These are phyloP conservation scores for Coriaria nepalensis DNA, from an alignment of 306 rosid genomes.

Conservation along the genomic window DNA sequence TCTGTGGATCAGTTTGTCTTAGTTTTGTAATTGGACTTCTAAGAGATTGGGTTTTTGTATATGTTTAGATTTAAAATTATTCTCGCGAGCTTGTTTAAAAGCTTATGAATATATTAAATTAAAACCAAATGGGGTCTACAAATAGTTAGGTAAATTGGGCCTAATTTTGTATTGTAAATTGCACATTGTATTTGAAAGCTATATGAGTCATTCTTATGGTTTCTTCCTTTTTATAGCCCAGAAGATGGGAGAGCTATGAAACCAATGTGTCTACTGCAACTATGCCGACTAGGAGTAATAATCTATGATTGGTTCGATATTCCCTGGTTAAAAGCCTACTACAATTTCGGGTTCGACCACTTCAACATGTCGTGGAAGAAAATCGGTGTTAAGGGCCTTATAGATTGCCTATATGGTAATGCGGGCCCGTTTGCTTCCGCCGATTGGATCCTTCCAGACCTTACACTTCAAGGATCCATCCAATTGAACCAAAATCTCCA, in stretches of 20 bases:
- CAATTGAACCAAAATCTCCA: constrained; percentile 37
- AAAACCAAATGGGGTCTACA: too few species aligned
- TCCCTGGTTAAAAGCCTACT: constrained; percentile 69
- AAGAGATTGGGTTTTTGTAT: too few species aligned
- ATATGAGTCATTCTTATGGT: background rate
- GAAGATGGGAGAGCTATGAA: constrained; percentile 82
- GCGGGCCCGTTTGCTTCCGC: constrained; percentile 82
- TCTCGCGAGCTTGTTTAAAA: too few species aligned
- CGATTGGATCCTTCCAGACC: constrained; percentile 98
- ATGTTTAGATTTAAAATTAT: too few species aligned
- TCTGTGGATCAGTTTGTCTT: too few species aligned
- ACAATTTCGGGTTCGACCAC: constrained; percentile 92
- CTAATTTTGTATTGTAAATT: too few species aligned
- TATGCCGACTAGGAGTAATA: constrained; percentile 77
- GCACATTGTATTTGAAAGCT: background rate
- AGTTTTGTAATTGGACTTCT: too few species aligned
- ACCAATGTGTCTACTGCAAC: constrained; percentile 60
- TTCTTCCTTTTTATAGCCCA: constrained; percentile 41
- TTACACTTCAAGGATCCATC: constrained; percentile 81
- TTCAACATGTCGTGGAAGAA: constrained; percentile 72
- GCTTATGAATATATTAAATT: too few species aligned
- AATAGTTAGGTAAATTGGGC: too few species aligned
- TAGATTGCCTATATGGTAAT: constrained; percentile 63
- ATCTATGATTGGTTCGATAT: constrained; percentile 89
- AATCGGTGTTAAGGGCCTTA: constrained; percentile 67